Evolutionary conservation across 257 asterid genomes (phyloP).

Genomic region (Penstemon eatonii): DNA sequence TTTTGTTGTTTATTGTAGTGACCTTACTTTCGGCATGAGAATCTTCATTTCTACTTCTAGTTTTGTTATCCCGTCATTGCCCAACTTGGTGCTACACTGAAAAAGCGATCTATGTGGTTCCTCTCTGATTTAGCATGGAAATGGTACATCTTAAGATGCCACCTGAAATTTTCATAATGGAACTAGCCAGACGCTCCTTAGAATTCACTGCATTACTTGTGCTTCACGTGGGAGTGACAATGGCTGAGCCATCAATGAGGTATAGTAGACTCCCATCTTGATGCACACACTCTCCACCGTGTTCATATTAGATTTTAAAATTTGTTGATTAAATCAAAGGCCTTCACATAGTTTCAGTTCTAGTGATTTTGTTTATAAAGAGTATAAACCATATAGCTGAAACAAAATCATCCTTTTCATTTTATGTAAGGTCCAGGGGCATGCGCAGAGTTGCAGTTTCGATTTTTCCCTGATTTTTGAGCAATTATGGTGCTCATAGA

Average conservation of each 20-base stretch:
- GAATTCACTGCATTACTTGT: background rate
- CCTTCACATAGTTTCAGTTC: too few species aligned
- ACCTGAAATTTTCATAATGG: background rate
- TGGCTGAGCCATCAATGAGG: background rate
- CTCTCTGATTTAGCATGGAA: background rate
- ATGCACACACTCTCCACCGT: too few species aligned
- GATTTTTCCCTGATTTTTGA: too few species aligned
- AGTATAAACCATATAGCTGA: background rate
- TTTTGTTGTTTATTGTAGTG: constrained; percentile 59
- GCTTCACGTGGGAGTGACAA: background rate
- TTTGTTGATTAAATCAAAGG: too few species aligned
- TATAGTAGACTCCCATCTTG: background rate
- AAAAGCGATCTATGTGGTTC: background rate
- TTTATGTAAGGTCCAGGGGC: too few species aligned
- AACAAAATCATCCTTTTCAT: too few species aligned
- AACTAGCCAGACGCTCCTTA: background rate
- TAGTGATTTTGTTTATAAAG: background rate
- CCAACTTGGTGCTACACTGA: background rate
- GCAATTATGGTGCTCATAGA: too few species aligned
- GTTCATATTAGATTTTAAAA: too few species aligned
- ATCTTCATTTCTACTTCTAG: background rate
- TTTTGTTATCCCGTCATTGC: background rate
- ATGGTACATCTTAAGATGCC: constrained; percentile 1
- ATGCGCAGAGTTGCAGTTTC: too few species aligned
- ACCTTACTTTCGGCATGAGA: constrained; percentile 72